Base-by-base conservation (phyloP, 495 filamentous ascomycete genomes). In the Podospora australis region DNA sequence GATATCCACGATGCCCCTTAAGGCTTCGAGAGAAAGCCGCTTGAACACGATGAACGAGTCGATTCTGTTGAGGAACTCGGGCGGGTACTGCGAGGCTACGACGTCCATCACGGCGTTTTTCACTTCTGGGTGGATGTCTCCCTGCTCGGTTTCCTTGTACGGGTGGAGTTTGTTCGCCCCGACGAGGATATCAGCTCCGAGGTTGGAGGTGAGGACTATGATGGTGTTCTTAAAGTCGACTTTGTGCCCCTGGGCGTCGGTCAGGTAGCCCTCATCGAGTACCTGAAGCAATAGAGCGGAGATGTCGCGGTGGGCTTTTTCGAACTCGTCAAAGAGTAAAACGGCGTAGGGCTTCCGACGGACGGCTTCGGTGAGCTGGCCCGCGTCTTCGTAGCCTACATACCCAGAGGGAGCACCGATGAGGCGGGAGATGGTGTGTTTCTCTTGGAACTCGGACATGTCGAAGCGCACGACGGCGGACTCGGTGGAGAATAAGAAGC, bases 371-470 rank as follows among this genome's bases (percentile, higher is more conserved):
- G 92, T 97, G 6, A 98, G 78, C 64, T 98, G 92, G 6, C 92
- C 92, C 16, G 91, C 89, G 64, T 98, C 92, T 29, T 98, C 92
- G 61, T 98, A 98, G 7, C 92, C 92, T 17, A 98, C 82, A 66
- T 96, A 96, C 11, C 91, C 91, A 11, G 91, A 90, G 0, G 91
- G 92, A 14, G 85, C 83, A 25, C 92, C 92, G 60, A 98, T 96
- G 24, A 97, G 74, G 39, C 92, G 79, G 26, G 87, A 92, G 47
- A 98, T 82, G 1, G 91, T 97, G 63, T 97, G 91, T 63, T 95
- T 96, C 60, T 98, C 92, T 58, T 94, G 88, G 67, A 96, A 98
- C 56, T 98, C 92, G 64, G 81, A 87, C 91, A 96, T 98, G 66
- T 98, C 92, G 62, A 96, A 98, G 38, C 92, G 58, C 23, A 66